These are phyloP conservation scores for Fraxinus platypoda DNA, from an alignment of 305 asterid species.

Conservation along the genomic window DNA sequence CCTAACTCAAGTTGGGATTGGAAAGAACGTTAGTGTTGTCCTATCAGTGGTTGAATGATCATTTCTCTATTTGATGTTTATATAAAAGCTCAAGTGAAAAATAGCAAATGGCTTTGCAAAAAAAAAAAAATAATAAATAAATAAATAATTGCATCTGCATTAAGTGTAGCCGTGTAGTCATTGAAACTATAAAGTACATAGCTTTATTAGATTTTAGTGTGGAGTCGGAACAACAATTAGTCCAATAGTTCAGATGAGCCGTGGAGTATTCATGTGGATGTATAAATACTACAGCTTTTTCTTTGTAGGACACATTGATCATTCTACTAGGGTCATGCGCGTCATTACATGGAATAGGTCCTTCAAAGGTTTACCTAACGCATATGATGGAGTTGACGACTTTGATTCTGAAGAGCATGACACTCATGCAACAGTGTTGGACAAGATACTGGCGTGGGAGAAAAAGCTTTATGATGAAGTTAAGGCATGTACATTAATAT, in stretches of 20 bases:
- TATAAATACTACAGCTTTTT: constrained; percentile 8
- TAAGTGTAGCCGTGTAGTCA: neutral
- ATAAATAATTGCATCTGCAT: neutral
- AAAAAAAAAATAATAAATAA: too few relatives aligned
- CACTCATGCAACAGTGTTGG: constrained; percentile 96
- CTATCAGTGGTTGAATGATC: neutral
- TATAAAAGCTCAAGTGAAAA: neutral
- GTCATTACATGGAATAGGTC: constrained; percentile 99
- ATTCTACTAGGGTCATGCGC: constrained; percentile 92
- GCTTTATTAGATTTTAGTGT: neutral
- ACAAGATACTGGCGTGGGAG: constrained; percentile 99
- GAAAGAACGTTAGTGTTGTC: neutral
- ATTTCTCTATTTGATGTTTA: neutral
- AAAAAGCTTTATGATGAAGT: constrained; percentile 98
- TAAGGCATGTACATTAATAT: constrained; percentile 53
- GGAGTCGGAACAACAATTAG: neutral
- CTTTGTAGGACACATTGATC: constrained; percentile 83
- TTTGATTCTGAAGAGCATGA: constrained; percentile 91
- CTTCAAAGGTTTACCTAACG: constrained; percentile 60
- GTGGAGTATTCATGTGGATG: constrained; percentile 2
- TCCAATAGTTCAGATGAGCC: constrained; percentile 8
- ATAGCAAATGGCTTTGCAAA: neutral
- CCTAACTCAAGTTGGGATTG: neutral
- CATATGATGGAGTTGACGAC: constrained; percentile 69
- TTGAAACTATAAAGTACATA: neutral